These are phyloP conservation scores for Camellia granthamiana DNA, from an alignment of 148 eudicot species.

Conservation along the genomic window DNA sequence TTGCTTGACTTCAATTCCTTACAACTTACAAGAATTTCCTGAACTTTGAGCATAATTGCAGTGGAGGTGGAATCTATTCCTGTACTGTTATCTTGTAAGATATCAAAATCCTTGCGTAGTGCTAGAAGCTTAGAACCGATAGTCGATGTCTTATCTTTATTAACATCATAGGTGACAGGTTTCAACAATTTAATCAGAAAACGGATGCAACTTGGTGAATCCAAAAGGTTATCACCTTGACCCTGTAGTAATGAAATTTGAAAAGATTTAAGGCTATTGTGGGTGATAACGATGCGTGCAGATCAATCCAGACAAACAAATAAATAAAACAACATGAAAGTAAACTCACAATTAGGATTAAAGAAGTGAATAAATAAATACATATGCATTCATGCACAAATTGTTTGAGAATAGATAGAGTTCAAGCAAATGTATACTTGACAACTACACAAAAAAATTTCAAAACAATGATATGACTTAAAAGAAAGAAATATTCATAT, in stretches of 20 bases:
- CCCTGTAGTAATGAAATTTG: conserved; percentile 45
- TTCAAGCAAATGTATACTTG: neutral
- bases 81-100: conserved; percentile 44
- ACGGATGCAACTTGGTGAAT: conserved; percentile 62
- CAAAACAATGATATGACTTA: neutral
- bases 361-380: neutral
- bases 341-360: neutral
- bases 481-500: neutral
- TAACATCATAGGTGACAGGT: conserved; percentile 42
- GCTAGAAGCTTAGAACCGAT: conserved; percentile 75
- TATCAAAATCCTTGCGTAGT: conserved; percentile 51
- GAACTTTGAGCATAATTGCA: conserved; percentile 62
- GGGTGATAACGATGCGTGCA: neutral
- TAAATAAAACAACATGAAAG: neutral
- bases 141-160: conserved; percentile 45
- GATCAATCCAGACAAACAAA: neutral
- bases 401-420: neutral
- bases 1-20: conserved; percentile 74
- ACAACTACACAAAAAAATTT: neutral
- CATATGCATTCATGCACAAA: neutral
- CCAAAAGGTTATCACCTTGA: conserved; percentile 71
- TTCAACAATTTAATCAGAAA: conserved; percentile 78
- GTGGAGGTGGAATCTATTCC: conserved; percentile 61
- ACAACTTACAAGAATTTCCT: conserved; percentile 70
- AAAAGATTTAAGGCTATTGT: neutral